Conservation (phyloP, 352 stramenopile genomes). For the Globisporangium mamillatum region DNA sequence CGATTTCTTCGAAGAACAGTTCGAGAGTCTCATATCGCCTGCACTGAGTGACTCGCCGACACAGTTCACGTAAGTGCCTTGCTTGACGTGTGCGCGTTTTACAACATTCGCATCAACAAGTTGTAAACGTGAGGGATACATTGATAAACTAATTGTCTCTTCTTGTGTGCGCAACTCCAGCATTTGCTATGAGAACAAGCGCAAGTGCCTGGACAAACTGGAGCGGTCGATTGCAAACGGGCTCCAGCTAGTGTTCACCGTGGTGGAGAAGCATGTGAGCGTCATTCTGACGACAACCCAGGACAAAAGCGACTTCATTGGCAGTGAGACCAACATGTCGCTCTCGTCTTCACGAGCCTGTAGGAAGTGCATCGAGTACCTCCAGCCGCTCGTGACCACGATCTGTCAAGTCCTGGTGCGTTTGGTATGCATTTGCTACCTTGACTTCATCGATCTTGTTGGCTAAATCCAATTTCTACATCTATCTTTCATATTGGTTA, state of each 20-base stretch:
- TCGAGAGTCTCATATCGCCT: slow-evolving; percentile 40
- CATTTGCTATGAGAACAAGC: slow-evolving; percentile 78
- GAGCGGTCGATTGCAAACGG: slow-evolving; percentile 45
- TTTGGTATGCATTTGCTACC: background rate
- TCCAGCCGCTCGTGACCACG: slow-evolving; percentile 53
- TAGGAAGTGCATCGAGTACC: slow-evolving; percentile 66
- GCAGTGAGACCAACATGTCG: slow-evolving; percentile 69
- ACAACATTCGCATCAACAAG: background rate
- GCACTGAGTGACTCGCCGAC: slow-evolving; percentile 48
- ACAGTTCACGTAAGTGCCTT: slow-evolving; percentile 57
- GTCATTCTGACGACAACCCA: slow-evolving; percentile 52
- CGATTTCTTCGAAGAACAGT: slow-evolving; percentile 62
- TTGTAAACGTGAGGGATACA: background rate
- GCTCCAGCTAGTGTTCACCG: slow-evolving; percentile 51
- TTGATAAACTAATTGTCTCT: background rate
- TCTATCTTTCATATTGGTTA: background rate
- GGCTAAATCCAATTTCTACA: background rate
- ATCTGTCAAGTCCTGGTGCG: slow-evolving; percentile 58
- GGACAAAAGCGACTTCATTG: slow-evolving; percentile 77
- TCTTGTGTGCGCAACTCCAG: slow-evolving; percentile 21
- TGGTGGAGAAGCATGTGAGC: slow-evolving; percentile 61
- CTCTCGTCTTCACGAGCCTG: slow-evolving; percentile 69
- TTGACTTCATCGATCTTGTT: background rate
- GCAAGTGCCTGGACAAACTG: slow-evolving; percentile 61
- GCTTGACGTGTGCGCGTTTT: background rate